Base-by-base conservation (phyloP, 306 rosid genomes). In the Senna siamea region DNA sequence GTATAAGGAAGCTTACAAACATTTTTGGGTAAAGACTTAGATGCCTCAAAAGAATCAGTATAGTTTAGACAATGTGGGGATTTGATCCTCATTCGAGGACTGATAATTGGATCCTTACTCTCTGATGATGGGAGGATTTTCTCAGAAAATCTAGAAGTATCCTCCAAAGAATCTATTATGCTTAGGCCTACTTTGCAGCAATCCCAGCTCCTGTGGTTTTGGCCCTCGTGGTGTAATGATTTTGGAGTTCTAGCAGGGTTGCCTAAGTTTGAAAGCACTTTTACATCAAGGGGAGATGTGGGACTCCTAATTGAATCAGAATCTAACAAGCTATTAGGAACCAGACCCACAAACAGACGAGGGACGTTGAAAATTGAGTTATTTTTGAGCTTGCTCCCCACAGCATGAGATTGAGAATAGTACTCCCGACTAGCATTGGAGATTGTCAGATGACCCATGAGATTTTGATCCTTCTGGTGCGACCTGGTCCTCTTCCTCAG, bases 221-320 rank as follows among this genome's bases (percentile, higher is more conserved):
- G 75, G 15, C 84, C 89, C 62, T 83, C 89, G 11, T 56, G 69
- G 20, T 80, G 54, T 30, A 68, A 74, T 67, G 93, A 74, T 72
- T 68, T 81, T 66, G 80, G 85, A 73, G 80, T 81, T 74, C 83
- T 82, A 66, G 69, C 72, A 61, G 84, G 38, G 79, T 85, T 84
- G 23, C 91, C 88, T 5, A 79, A 79, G 73, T 73, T 84, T 61
- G 96, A 83, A 80, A 87, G 84, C 32, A 86, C 81, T 85, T 81
- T 82, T 74, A 84, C 78, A 78, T 90, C 98, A n/a, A 93, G 80
- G 58, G 97, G 96, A 71, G 98, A 93, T 67, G 96, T 93, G 44
- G 98, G 98, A 72, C 98, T 93, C 74, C 87, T 81, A 61, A 89
- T 86, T 63, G 89, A 89, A 81, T 90, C 98, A 76, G 85, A 84